Evolutionary conservation across 139 green algal genomes (phyloP), one percentile per base, ranked within the genome.

Genomic region (Tetradesmus lagerheimii): DNA sequence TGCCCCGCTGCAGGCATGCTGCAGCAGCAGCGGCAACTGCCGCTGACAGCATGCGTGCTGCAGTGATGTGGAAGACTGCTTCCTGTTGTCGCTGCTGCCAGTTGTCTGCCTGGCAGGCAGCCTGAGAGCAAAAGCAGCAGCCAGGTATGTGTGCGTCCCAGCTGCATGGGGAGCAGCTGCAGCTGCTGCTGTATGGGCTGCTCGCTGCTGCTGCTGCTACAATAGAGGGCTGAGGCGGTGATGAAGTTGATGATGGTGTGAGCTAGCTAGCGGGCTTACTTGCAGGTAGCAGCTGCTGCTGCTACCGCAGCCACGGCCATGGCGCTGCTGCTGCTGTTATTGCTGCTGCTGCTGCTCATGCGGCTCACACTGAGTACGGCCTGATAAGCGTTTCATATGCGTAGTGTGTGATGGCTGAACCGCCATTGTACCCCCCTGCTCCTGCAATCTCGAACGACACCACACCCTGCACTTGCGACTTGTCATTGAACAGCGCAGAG

Each of bases 361-460:
- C 6, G 5, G 15, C 18, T 87, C 82, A 87, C 34, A 87, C 82
- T 41, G 64, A 31, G 25, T 78, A 25, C 11, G 82, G 82, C 57
- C 15, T n/a, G 35, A 87, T 79, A 2, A 87, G 57, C 15, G 64
- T 53, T 1, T 78, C 23, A 18, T 67, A 87, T 35, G 37, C n/a
- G 82, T 38, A 79, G 27, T 43, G 25, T 29, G 82, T 87, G 35
- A 87, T 31, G 18, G 82, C 82, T 11, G 35, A 35, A 20, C 82
- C 82, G 6, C 45, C 80, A 23, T 86, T 86, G 23, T 86, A 71
- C 1, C 45, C 80, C 5, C 66, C 29, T 16, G 45, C n/a, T 85
- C 79, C 79, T 25, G 14, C 27, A 25, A 85, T 37, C 34, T 86
- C 80, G 50, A 86, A 86, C 23, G 82, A 50, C 16, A 87, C 31